Conservation (phyloP, 108 stramenopile genomes). For the Schizochytrium sp. region DNA sequence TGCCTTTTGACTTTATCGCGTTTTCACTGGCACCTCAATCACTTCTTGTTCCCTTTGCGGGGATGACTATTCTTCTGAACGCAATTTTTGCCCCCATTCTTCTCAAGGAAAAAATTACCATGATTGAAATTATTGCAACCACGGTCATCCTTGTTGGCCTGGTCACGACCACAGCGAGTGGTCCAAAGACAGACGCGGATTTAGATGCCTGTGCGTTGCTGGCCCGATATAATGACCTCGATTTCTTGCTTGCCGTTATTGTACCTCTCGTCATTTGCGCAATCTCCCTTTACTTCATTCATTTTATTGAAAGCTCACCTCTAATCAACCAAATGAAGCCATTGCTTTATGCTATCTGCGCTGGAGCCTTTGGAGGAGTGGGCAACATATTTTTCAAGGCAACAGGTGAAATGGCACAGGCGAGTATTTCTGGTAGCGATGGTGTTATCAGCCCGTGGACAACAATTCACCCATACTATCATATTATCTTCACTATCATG, state of each 20-base stretch:
- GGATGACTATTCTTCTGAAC: conserved; percentile 38
- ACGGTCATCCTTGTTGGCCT: not conserved
- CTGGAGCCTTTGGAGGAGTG: conserved; percentile 57
- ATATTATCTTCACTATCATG: conserved; percentile 18
- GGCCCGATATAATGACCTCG: conserved; percentile 17
- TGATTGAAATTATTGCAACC: conserved; percentile 16
- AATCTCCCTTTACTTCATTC: not conserved
- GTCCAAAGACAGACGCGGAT: conserved; percentile 3
- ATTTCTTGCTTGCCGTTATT: not conserved
- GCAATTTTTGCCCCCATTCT: conserved; percentile 25
- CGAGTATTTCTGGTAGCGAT: not conserved
- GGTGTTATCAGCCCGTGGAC: not conserved
- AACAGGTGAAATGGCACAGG: conserved; percentile 47
- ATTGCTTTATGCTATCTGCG: conserved; percentile 10
- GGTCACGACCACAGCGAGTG: not conserved
- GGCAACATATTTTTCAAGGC: conserved; percentile 59
- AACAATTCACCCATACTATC: conserved; percentile 44
- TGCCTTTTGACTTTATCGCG: conserved; percentile 56
- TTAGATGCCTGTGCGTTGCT: conserved; percentile 42
- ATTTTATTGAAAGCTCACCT: not conserved
- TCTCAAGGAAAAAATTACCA: conserved; percentile 47
- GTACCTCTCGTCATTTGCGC: not conserved
- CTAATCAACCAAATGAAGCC: not conserved
- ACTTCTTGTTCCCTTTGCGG: conserved; percentile 51
- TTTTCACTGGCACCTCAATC: conserved; percentile 34